phyloP scores from a whole-genome alignment of 768 basidiomycete genomes.

The Kwoniella shandongensis region DNA sequence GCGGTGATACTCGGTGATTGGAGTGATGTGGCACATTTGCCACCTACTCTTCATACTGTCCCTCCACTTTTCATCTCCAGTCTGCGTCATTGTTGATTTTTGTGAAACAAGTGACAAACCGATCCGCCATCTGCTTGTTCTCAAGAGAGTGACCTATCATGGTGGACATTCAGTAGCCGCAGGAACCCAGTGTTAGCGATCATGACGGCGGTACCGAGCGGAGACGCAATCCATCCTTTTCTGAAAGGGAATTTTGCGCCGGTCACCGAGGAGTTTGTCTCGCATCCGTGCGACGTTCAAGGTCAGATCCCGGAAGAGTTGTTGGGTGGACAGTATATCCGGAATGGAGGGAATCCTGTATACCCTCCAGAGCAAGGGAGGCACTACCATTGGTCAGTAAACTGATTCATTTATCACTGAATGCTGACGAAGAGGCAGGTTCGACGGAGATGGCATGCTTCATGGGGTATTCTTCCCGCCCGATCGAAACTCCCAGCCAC shows the following conservation, averaged over 20 bases:
- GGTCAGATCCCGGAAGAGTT: conserved; percentile 53
- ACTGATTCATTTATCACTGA: not conserved
- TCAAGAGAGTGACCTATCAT: no score
- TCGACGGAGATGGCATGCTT: conserved; percentile 57
- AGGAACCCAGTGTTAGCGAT: no score
- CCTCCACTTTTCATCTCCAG: no score
- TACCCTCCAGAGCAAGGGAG: conserved; percentile 48
- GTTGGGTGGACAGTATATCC: conserved; percentile 53
- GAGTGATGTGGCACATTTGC: no score
- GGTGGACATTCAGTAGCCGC: no score
- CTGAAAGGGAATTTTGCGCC: conserved; percentile 54
- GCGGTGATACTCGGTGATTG: no score
- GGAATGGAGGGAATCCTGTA: conserved; percentile 55
- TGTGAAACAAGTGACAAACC: no score
- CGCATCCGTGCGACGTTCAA: conserved; percentile 40
- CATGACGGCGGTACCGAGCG: no score
- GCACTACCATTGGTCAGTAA: conserved; percentile 50
- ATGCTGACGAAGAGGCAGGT: conserved; percentile 36
- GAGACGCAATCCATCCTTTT: conserved; percentile 48
- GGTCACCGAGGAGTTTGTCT: conserved; percentile 49
- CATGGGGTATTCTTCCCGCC: conserved; percentile 53
- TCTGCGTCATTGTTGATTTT: no score
- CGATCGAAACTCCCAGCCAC: conserved; percentile 23
- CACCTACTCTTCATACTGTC: no score
- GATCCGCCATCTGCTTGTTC: no score